Base-by-base conservation (phyloP, 2,329 filamentous ascomycete species). In the Lasiodiplodia hormozganensis region DNA sequence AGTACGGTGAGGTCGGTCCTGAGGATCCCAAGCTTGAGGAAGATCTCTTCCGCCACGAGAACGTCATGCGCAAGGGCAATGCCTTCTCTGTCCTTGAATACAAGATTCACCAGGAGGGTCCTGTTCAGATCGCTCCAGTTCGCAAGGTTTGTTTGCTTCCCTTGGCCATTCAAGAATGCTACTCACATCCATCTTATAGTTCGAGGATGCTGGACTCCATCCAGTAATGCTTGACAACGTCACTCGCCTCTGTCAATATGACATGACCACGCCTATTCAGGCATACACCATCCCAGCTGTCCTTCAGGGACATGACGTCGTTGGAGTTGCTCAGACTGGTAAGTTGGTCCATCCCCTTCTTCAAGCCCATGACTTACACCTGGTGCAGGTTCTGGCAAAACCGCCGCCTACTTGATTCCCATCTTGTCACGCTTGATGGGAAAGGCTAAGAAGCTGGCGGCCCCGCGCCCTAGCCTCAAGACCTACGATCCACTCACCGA, bases 301-400 rank as follows among this genome's bases (percentile, higher is more conserved):
- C 53, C 81, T 92, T 25, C 83, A 86, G 62, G 92, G 92, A 1
- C 84, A 92, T 72, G 96, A 99, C 79, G 84, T 98, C 36, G 92
- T 98, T 72, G 94, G 90, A 2, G 89, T 96, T 74, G 94, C 96
- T 10, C 95, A 98, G 81, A 99, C 96, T 58, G 95, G 95, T 96
- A 83, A 79, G 87, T 81, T 14, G 52, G 18, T 28, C 52, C 21
- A 28, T 4, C 31, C 57, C 66, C 23, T 21, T 64, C 47, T 36
- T 18, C 34, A 47, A 23, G 14, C n/a, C 7, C 34, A 21, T 10
- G 52, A 23, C 53, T 69, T 4, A 66, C 28, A 23, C 21, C 11
- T n/a, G 1, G 21, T 2, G n/a, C 23, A 97, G 95, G 96, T 23
- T 98, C 95, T 31, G 96, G 96, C 65, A 99, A 99, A 85, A 99